Base-by-base conservation (phyloP, 495 filamentous ascomycete species). In the Xylaria bambusicola region DNA sequence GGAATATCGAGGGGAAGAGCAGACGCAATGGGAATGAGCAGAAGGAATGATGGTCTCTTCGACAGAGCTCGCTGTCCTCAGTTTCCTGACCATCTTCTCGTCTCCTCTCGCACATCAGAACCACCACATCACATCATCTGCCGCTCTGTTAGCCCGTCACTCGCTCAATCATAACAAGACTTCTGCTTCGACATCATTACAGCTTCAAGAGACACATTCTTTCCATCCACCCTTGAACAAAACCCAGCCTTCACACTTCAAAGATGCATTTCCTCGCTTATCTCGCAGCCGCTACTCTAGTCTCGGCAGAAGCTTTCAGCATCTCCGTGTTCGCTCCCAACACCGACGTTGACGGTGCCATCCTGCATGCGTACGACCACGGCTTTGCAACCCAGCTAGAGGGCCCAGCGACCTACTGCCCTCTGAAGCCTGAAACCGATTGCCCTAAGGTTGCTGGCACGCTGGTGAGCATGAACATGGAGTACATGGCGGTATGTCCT, bases 371-470 rank as follows among this genome's bases (percentile, higher is more conserved):
- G 10, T 61, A 57, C n/a, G 47, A 51, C 4, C 41, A 61, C 15
- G 51, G 56, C 3, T 71, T 71, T 40, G 62, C 63, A 50, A 33
- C 64, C 0, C 61, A 66, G 7, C 56, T 57, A 23, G 46, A 51
- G 3, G 61, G 63, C 2, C 68, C 66, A 1, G 23, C 42, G 2
- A 69, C 63, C 0, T 63, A 45, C 52, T 71, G 66, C 29, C 68
- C 66, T 27, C 9, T 50, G 0, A 55, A 35, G 33, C 40, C 56
- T 6, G 18, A 31, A 2, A 29, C 35, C 10, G 4, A 17, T 4
- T 71, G 66, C 38, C 66, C 68, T 6, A 10, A 50, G 1, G 60
- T 69, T 0, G 33, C 54, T 24, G 63, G 66, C 18, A 66, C 66
- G 12, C 64, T 66, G 6, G 63, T 71, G 17, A 47, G 35, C 13